Percentiles rank a stretch among this genome's conserved stretches.
These are phyloP conservation scores for Paecilomyces variotii DNA, from an alignment of 2,329 filamentous ascomycete genomes.

Conservation along the genomic window DNA sequence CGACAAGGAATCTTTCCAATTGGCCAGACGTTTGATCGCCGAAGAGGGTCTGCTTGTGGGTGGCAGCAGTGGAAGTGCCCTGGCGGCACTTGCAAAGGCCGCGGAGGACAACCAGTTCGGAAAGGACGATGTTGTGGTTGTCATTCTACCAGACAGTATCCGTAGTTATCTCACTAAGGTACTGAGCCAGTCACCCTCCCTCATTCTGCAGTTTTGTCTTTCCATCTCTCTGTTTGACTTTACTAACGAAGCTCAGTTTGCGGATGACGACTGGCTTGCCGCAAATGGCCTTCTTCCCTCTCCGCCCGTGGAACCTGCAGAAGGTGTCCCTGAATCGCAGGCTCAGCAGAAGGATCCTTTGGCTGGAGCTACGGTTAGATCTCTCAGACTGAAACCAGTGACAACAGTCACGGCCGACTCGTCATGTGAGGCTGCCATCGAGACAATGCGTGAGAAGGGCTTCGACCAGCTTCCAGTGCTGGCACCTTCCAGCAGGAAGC, in stretches of 20 bases:
- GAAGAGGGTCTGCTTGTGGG: constrained; percentile 93
- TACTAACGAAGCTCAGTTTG: constrained; percentile 51
- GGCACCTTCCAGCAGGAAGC: constrained; percentile 56
- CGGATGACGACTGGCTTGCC: constrained; percentile 96
- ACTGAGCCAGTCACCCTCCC: constrained; percentile 6
- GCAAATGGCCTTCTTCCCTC: constrained; percentile 83
- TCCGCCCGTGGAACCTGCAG: constrained; percentile 40
- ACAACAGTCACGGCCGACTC: constrained; percentile 69
- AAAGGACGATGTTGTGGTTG: constrained; percentile 81
- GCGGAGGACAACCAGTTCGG: constrained; percentile 67
- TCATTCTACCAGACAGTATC: constrained; percentile 90
- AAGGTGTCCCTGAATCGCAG: constrained; percentile 19
- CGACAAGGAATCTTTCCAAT: constrained; percentile 82
- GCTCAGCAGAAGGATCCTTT: constrained; percentile 57
- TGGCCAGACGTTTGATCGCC: constrained; percentile 80
- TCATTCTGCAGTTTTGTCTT: not conserved
- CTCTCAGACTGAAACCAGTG: constrained; percentile 85
- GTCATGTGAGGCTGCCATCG: constrained; percentile 77
- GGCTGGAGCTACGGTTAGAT: constrained; percentile 66
- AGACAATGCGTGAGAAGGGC: constrained; percentile 96
- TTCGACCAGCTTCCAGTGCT: constrained; percentile 97
- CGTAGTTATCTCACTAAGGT: constrained; percentile 91
- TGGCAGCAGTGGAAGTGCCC: constrained; percentile 86
- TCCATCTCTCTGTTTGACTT: not conserved
- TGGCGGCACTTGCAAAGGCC: constrained; percentile 71